Evolutionary conservation across 495 filamentous ascomycete species (phyloP).

Genomic region (Neurospora sp.): DNA sequence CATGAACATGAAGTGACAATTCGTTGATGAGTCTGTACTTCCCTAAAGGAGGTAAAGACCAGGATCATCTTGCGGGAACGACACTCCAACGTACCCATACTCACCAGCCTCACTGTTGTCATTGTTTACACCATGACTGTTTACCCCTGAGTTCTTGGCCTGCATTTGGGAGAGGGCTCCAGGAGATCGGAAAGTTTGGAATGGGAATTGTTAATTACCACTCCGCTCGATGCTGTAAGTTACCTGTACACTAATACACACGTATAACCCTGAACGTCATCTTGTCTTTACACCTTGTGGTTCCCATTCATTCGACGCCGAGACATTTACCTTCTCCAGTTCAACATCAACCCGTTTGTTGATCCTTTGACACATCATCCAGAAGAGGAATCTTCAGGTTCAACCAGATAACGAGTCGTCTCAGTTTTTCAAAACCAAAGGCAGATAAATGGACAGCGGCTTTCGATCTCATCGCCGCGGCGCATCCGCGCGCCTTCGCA

Average conservation of each 20-base stretch:
- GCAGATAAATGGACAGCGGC: background rate
- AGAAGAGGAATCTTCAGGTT: background rate
- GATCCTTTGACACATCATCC: background rate
- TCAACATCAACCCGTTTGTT: background rate
- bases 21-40: background rate
- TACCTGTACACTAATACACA: background rate
- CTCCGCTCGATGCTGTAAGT: background rate
- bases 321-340: background rate
- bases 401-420: too few species aligned
- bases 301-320: background rate
- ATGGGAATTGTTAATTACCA: background rate
- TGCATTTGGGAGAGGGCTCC: background rate
- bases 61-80: background rate
- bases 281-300: background rate
- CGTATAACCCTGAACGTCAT: background rate
- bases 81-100: background rate
- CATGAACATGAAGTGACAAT: background rate
- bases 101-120: background rate
- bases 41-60: background rate
- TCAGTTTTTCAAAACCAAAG: too few species aligned
- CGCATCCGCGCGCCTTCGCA: slow-evolving; percentile 40
- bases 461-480: background rate
- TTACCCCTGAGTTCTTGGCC: background rate
- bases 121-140: background rate
- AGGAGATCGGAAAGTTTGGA: background rate